Evolutionary conservation across 441 rosid species (phyloP).

Genomic region (Adansonia grandidieri): DNA sequence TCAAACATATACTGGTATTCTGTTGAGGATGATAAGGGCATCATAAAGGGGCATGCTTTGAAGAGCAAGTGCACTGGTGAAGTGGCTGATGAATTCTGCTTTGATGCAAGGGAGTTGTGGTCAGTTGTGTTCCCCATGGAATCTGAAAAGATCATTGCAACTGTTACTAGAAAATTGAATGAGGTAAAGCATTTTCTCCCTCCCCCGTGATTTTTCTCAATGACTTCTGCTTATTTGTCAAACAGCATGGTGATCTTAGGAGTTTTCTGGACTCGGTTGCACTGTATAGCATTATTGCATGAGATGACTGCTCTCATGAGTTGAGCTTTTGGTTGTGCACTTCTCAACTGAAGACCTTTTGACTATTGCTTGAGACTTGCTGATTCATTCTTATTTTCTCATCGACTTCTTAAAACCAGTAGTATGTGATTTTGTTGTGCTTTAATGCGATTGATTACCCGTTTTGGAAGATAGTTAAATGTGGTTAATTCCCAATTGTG

Average conservation of each 20-base stretch:
- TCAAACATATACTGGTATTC: conserved; percentile 92
- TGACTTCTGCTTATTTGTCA: neutral
- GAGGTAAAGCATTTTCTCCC: conserved; percentile 60
- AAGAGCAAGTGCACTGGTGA: conserved; percentile 61
- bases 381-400: neutral
- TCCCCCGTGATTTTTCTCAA: neutral
- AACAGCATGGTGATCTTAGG: neutral
- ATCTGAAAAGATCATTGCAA: conserved; percentile 83
- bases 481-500: conserved; percentile 17
- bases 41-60: conserved; percentile 79
- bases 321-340: conserved; percentile 2
- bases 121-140: conserved; percentile 87
- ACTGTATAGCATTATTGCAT: neutral
- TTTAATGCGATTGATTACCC: neutral
- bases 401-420: neutral
- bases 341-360: conserved; percentile 2
- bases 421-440: conserved; percentile 10
- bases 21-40: conserved; percentile 66
- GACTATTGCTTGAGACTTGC: neutral
- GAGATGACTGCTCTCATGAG: conserved; percentile 15
- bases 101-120: conserved; percentile 80
- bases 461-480: neutral
- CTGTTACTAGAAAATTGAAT: conserved; percentile 68
- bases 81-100: conserved; percentile 73
- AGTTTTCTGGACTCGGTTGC: neutral